Conservation (phyloP, 805 yeast species). For the Zygosaccharomyces pseudorouxii region DNA sequence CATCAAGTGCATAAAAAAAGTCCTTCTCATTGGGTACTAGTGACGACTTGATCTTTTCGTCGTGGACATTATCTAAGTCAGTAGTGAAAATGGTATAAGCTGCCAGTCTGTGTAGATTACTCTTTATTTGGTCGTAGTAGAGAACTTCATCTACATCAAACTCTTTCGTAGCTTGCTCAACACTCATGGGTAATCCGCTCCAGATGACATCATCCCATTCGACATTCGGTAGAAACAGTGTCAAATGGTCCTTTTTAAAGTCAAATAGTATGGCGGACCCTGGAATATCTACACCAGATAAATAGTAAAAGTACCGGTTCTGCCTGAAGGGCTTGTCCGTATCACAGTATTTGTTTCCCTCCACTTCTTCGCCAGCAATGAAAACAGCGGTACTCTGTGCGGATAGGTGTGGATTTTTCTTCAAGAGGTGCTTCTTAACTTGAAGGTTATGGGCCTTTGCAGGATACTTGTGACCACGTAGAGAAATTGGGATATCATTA, state of each 20-base stretch:
- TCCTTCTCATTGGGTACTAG: constrained; percentile 44
- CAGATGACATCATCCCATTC: constrained; percentile 92
- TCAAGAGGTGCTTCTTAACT: constrained; percentile 42
- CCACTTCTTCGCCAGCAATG: constrained; percentile 56
- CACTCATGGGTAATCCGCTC: constrained; percentile 81
- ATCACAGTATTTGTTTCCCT: constrained; percentile 71
- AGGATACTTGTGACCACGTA: constrained; percentile 56
- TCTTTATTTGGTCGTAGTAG: constrained; percentile 49
- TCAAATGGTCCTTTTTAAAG: constrained; percentile 49
- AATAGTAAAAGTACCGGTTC: constrained; percentile 82
- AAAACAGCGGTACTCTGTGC: constrained; percentile 42
- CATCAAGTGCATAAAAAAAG: constrained; percentile 75
- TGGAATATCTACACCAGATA: constrained; percentile 78
- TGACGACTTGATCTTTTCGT: constrained; percentile 31
- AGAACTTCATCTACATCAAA: constrained; percentile 82
- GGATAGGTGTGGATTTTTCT: constrained; percentile 21
- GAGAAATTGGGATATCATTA: constrained; percentile 20
- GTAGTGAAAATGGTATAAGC: constrained; percentile 43
- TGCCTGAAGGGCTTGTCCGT: constrained; percentile 77
- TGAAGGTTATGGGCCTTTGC: constrained; percentile 70
- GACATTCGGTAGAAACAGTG: constrained; percentile 74
- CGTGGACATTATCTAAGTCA: constrained; percentile 47
- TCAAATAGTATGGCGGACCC: constrained; percentile 67
- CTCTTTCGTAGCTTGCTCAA: constrained; percentile 56
- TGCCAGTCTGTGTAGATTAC: constrained; percentile 20